Evolutionary conservation across 257 asterid genomes (phyloP).

Genomic region (Paraleonurus japonicus): DNA sequence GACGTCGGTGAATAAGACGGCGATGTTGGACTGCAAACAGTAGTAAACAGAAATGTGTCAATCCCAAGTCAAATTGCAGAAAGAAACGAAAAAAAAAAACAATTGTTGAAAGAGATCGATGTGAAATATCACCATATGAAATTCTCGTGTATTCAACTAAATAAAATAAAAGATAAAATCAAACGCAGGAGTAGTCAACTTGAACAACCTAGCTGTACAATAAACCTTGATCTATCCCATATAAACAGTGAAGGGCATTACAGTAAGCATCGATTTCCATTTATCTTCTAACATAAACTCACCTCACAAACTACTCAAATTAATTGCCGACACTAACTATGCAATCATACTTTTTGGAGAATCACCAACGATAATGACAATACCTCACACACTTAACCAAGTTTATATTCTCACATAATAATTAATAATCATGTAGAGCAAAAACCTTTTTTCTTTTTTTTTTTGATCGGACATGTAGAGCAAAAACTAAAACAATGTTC

Average conservation of each 20-base stretch:
- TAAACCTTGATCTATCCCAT: background rate
- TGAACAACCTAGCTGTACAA: slow-evolving; percentile 14
- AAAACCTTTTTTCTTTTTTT: too few species aligned
- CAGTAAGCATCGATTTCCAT: background rate
- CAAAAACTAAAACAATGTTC: background rate
- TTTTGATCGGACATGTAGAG: too few species aligned
- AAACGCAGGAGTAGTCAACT: slow-evolving; percentile 10
- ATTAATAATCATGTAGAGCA: slow-evolving; percentile 6
- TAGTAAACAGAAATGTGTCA: slow-evolving; percentile 21
- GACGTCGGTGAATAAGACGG: slow-evolving; percentile 95
- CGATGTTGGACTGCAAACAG: slow-evolving; percentile 87
- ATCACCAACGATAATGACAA: background rate
- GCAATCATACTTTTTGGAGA: background rate
- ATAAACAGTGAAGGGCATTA: background rate
- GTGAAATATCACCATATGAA: background rate
- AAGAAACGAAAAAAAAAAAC: background rate
- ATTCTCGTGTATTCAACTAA: background rate
- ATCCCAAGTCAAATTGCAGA: background rate
- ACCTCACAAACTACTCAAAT: background rate
- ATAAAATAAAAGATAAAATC: background rate
- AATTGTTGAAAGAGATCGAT: background rate
- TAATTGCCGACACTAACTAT: background rate
- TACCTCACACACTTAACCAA: background rate
- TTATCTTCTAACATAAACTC: background rate
- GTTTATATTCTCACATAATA: background rate